Percentiles rank a stretch among this genome's conserved stretches.
Evolutionary conservation across 768 basidiomycete genomes (phyloP).

Genomic region (Lactifluus subvellereus): DNA sequence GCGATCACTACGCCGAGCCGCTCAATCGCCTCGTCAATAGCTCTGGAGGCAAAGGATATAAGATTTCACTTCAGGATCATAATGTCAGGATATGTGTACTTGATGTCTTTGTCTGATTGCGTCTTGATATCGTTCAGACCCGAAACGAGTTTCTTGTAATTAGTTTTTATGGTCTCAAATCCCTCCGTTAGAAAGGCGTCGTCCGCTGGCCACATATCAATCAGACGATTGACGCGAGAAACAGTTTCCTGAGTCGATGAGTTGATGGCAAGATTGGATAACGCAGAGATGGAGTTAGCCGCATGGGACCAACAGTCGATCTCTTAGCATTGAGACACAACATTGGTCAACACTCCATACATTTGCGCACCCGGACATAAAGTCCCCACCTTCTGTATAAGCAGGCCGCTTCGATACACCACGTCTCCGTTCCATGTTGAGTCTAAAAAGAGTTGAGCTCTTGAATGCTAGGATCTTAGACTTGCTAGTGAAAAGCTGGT

Average conservation of each 20-base stretch:
- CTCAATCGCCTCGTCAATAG: constrained; percentile 68
- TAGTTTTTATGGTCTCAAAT: constrained; percentile 54
- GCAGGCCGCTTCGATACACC: constrained; percentile 55
- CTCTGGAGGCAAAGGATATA: constrained; percentile 37
- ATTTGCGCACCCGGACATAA: constrained; percentile 19
- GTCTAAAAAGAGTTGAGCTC: background rate
- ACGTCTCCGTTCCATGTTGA: constrained; percentile 61
- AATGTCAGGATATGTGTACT: constrained; percentile 36
- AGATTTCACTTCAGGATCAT: constrained; percentile 8
- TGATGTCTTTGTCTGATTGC: constrained; percentile 54
- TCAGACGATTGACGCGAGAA: constrained; percentile 65
- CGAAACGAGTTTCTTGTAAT: constrained; percentile 54
- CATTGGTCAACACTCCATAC: constrained; percentile 13
- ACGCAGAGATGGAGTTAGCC: constrained; percentile 47
- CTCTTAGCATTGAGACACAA: constrained; percentile 40
- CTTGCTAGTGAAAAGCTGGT: too few species aligned
- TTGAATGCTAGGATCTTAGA: too few species aligned
- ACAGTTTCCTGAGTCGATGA: constrained; percentile 51
- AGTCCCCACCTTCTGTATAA: constrained; percentile 64
- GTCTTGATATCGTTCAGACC: constrained; percentile 59
- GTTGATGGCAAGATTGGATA: constrained; percentile 51
- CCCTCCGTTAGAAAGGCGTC: constrained; percentile 65
- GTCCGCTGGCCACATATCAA: constrained; percentile 66
- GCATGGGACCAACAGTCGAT: constrained; percentile 73
- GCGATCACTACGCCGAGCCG: constrained; percentile 63